Evolutionary conservation across 2,329 filamentous ascomycete species (phyloP), one percentile per base, ranked within the genome.

Genomic region (Ophioceras dolichostomum): DNA sequence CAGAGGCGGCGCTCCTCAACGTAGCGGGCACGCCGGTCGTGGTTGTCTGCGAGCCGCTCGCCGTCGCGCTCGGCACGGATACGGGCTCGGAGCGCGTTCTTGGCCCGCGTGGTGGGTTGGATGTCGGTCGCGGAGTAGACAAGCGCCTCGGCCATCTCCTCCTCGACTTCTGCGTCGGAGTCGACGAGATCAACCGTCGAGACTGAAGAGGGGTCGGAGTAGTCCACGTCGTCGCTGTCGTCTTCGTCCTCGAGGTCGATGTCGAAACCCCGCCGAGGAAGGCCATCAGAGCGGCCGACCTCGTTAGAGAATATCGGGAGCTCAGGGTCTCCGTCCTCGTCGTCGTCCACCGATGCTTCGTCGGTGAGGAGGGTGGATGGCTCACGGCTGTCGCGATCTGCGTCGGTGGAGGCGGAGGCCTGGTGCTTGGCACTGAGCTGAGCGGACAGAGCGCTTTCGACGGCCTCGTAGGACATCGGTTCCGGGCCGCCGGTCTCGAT

Each of bases 1-100:
- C 68, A 71, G 54, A 73, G 52, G 32, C 56, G 49, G 19, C 46
- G 42, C 45, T 72, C 68, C 22, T 64, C 65, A 18, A 52, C 45
- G 31, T 55, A 54, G 37, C 58, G 62, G 2, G 53, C 56, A 28
- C 53, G 52, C 13, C 53, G 51, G 42, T 73, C 68, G 12, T 54
- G 41, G 4, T 51, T 46, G 19, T 68, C 63, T 0, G 68, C 66
- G 27, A 62, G 55, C 10, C 47, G 52, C 42, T 71, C 67, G 31
- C 65, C 60, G 10, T 50, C 48, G 28, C 58, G 8, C 42, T 70
- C 66, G 0, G 50, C 47, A 13, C 49, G 49, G 40, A 72, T 60
- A 22, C 62, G 57, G 14, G 49, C 49, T 30, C 49, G 47, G 10
- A 69, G 47, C 3, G 55, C 52, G 22, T 55, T 37, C 4, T 45